Percentiles rank a stretch among this genome's conserved stretches.
These are phyloP conservation scores for Solanum rostratum DNA, from an alignment of 257 asterid species.

Conservation along the genomic window DNA sequence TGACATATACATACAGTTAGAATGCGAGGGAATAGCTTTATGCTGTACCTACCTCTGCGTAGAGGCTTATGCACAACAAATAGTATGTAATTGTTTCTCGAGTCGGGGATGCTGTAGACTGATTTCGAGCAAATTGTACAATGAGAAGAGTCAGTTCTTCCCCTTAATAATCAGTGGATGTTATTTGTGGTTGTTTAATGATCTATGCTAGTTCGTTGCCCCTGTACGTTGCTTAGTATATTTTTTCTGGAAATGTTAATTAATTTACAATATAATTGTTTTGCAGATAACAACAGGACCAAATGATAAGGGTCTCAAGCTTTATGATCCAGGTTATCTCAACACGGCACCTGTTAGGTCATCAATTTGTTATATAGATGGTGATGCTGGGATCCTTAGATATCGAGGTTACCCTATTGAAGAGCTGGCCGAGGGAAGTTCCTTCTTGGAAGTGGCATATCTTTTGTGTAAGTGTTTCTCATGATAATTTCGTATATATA, in stretches of 20 bases:
- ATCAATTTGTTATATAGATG: slow-evolving; percentile 85
- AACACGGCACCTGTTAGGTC: slow-evolving; percentile 97
- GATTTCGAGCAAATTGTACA: background rate
- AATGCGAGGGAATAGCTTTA: background rate
- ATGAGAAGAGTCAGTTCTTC: background rate
- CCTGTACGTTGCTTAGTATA: background rate
- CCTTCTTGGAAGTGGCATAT: slow-evolving; percentile 89
- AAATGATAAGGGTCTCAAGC: slow-evolving; percentile 90
- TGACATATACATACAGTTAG: background rate
- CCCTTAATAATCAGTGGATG: background rate
- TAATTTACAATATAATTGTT: slow-evolving; percentile 9
- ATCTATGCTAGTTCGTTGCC: background rate
- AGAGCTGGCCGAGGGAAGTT: slow-evolving; percentile 89
- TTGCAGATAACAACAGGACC: slow-evolving; percentile 61
- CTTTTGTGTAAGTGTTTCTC: slow-evolving; percentile 61
- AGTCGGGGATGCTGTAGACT: background rate
- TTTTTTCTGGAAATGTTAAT: background rate
- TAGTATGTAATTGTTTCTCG: background rate
- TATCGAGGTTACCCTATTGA: slow-evolving; percentile 96
- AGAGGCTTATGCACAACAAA: background rate
- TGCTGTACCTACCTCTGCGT: background rate
- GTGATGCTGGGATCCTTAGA: slow-evolving; percentile 94
- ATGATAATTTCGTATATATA: background rate
- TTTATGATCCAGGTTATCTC: slow-evolving; percentile 94
- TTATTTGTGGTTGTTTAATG: background rate